Base-by-base conservation (phyloP, 805 yeast genomes). In the Yamadazyma ubonensis region DNA sequence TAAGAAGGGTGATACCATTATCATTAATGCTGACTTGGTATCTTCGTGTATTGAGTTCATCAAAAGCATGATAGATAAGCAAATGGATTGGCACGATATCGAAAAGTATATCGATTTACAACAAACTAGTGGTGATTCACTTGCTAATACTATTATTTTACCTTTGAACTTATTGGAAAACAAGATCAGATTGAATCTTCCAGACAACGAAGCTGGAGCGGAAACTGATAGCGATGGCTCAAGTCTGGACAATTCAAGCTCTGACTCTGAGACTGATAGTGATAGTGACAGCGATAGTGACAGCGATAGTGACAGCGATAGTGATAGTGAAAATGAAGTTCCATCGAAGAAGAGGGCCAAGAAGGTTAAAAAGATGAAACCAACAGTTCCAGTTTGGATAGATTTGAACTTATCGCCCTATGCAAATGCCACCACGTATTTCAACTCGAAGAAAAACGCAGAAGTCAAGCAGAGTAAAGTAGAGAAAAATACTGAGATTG, bases 21-120 rank as follows among this genome's bases (percentile, higher is more conserved):
- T 86, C 45, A 65, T 73, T 26, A 72, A 84, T 56, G 83, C 91
- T 4, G 79, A 79, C 19, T 50, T 77, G 18, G 88, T 90, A 4
- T 93, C 84, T 36, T 76, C 77, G 12, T 88, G 93, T 34, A 82
- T 77, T 43, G 59, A 56, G 6, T 81, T 85, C 2, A 85, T 91
- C 4, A 83, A 81, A 43, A 65, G 69, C 1, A 63, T 88, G 39
- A 46, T 89, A 4, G 81, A 83, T 41, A 93, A 86, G 54, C 90
- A 86, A 47, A 86, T 88, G 87, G 97, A 91, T 57, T 91, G 99
- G 99, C 76, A 77, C 30, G 83, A 87, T 44, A 90, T 90, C 46
- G 96, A 85, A 55, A 79, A 81, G 46, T 62, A 84, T 42, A 81
- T 91, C 37, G 65, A 73, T 34, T 70, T 79, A 36, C 96, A 91